These are phyloP conservation scores for Climacium dendroides DNA, from an alignment of 225 moss, liverwort and hornwort genomes.

Conservation along the genomic window DNA sequence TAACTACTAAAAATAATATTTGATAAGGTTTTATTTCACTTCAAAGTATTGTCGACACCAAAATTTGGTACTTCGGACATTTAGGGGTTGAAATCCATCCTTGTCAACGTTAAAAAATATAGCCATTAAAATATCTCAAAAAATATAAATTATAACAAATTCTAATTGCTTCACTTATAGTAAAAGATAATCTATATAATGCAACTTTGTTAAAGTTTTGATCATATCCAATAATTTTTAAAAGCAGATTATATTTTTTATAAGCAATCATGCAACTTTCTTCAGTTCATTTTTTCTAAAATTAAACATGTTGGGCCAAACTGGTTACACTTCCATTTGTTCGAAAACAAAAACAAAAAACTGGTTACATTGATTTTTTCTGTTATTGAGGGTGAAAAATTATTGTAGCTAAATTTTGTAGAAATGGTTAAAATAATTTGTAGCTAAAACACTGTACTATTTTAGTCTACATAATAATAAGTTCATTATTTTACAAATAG, in stretches of 20 bases:
- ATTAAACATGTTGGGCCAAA: background rate
- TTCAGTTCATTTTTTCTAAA: background rate
- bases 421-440: too few species aligned
- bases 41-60: too few species aligned
- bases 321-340: too few species aligned
- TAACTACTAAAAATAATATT: too few species aligned
- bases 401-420: background rate
- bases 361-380: background rate
- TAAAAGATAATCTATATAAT: background rate
- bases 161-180: background rate
- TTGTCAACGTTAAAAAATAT: background rate
- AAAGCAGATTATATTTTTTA: background rate
- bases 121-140: background rate
- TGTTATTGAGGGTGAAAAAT: background rate
- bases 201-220: background rate
- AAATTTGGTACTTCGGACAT: too few species aligned
- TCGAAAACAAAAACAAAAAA: too few species aligned
- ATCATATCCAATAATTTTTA: background rate
- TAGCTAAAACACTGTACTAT: background rate
- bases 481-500: background rate
- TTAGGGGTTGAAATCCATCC: background rate
- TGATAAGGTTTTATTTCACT: too few species aligned
- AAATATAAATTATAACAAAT: background rate
- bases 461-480: background rate
- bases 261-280: background rate